phyloP scores from a whole-genome alignment of 805 yeast genomes.

The Starmera caribaea region DNA sequence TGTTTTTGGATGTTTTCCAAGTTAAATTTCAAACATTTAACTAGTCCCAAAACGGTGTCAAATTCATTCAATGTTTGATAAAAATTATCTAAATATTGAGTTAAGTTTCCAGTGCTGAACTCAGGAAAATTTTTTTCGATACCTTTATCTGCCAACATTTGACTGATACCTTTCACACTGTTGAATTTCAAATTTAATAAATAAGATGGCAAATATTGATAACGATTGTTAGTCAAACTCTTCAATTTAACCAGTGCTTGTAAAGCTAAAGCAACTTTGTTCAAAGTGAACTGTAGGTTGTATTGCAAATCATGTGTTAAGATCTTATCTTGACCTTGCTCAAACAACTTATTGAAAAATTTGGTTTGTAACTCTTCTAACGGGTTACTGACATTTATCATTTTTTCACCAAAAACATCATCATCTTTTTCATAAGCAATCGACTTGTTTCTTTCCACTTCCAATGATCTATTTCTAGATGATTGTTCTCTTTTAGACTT shows the following conservation, averaged over 20 bases:
- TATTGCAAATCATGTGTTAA: conserved; percentile 8
- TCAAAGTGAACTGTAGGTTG: conserved; percentile 12
- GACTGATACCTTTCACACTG: conserved; percentile 12
- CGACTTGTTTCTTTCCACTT: conserved; percentile 36
- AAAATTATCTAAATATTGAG: conserved; percentile 2
- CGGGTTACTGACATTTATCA: conserved; percentile 26
- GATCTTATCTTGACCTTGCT: conserved; percentile 34
- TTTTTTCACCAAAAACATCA: conserved; percentile 51
- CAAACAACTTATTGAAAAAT: conserved; percentile 28
- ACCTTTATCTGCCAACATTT: conserved; percentile 16
- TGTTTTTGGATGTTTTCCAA: conserved; percentile 11
- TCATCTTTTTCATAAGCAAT: conserved; percentile 35
- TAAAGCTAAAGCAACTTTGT: conserved; percentile 16
- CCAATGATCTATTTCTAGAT: conserved; percentile 43
- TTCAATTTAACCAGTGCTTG: conserved; percentile 13
- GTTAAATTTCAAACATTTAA: conserved; percentile 8
- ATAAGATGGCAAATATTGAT: conserved; percentile 11
- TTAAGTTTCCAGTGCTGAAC: conserved; percentile 5
- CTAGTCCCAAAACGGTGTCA: conserved; percentile 9
- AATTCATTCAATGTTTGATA: conserved; percentile 5
- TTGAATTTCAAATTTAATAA: conserved; percentile 13
- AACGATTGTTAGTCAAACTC: conserved; percentile 10
- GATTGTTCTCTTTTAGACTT: conserved; percentile 50
- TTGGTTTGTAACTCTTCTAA: conserved; percentile 34
- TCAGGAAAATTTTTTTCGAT: conserved; percentile 15